Percentiles rank a stretch among this genome's conserved stretches.
Evolutionary conservation across 352 stramenopile genomes (phyloP).

Genomic region (Pythium myriotylum): DNA sequence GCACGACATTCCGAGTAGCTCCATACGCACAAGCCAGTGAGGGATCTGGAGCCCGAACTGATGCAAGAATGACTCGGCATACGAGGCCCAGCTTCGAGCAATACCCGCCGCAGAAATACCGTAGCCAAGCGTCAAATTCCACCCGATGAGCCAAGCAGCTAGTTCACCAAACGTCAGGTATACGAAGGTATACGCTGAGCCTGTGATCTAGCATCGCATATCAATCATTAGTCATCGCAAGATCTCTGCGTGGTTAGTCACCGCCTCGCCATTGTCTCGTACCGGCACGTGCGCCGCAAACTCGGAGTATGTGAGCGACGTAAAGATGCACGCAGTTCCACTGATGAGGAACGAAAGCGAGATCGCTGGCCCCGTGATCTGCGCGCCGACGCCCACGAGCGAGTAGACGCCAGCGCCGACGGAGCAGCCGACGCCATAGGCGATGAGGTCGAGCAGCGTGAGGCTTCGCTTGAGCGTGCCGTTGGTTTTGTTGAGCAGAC

Average conservation of each 20-base stretch:
- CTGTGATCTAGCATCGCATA: constrained; percentile 82
- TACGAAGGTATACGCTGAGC: constrained; percentile 91
- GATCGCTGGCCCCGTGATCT: constrained; percentile 86
- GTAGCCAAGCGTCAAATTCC: constrained; percentile 93
- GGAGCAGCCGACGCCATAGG: constrained; percentile 91
- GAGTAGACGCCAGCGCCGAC: constrained; percentile 94
- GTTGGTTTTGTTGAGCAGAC: constrained; percentile 33
- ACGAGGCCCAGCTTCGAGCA: constrained; percentile 90
- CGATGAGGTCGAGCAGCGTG: constrained; percentile 75
- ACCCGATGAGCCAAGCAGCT: constrained; percentile 90
- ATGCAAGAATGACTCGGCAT: constrained; percentile 80
- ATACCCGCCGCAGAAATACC: constrained; percentile 91
- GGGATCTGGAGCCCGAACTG: constrained; percentile 68
- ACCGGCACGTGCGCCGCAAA: constrained; percentile 86
- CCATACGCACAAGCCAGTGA: constrained; percentile 60
- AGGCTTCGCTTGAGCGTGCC: constrained; percentile 65
- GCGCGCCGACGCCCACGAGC: constrained; percentile 82
- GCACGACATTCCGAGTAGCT: constrained; percentile 63
- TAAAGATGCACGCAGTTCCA: constrained; percentile 89
- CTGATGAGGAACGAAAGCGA: constrained; percentile 92
- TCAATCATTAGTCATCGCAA: not conserved
- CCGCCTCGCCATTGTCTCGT: constrained; percentile 18
- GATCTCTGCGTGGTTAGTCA: not conserved
- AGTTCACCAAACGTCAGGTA: constrained; percentile 89
- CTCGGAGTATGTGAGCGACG: constrained; percentile 91